Evolutionary conservation across 177 flowering plant genomes (phyloP), one percentile per base, ranked within the genome.

Genomic region (Vitis hybrid): DNA sequence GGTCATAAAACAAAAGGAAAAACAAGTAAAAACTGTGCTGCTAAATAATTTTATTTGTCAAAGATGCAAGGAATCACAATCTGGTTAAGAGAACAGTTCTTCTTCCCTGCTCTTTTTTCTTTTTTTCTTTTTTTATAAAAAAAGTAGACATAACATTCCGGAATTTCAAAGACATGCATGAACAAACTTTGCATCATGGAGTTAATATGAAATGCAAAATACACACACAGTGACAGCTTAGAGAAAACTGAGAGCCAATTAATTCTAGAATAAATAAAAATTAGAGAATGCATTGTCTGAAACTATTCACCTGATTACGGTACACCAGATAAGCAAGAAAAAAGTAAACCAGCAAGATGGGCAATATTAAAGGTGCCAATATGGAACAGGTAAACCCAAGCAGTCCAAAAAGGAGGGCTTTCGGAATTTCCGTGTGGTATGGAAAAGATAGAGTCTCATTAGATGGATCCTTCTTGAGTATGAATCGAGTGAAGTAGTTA

Each of bases 381-480:
- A 91, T 74, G 26, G 94, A 82, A 74, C 83, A 91, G 52, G 90
- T 89, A 74, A 96, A 91, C 65, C 98, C 99, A 66, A 96, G 83
- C 52, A 96, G 89, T 26, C 93, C 97, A 76, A 96, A 94, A 50
- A 94, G 70, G 10, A 96, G 89, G 51, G 89, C 80, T 75, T 84
- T 86, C 13, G 99, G 97, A 72, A 92, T 78, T 86, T 96, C 99
- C 9, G 93, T 94, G 74, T 96, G 98, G 76, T 91, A 94, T 2
- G 99, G 99, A 69, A 96, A 96, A 62, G 97, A 75, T 2, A 75
- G 52, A 52, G 85, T 34, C 10, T 63, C 77, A 66, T 68, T 57
- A 45, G 69, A 56, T 17, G 88, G 63, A 59, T 70, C 84, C 34
- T 84, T 87, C 69, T 81, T 80, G 14, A 86, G 79, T 56, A 88